Evolutionary conservation across 106 monocot genomes (phyloP), one percentile per base, ranked within the genome.

Genomic region (Narthecium ossifragum): DNA sequence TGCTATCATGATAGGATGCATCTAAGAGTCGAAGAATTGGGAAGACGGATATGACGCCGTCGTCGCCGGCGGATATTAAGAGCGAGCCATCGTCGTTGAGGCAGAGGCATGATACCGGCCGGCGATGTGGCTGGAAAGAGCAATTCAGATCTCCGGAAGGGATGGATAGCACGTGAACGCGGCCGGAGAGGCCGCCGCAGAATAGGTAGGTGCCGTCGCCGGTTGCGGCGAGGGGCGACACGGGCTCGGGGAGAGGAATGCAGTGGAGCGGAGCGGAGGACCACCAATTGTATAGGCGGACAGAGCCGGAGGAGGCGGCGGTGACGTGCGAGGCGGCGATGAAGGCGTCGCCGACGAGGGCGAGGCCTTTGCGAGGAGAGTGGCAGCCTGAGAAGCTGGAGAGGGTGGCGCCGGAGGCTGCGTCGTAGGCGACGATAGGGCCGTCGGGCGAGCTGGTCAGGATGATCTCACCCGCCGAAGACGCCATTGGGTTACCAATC

Each of bases 281-380:
- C 57, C 75, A 53, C 70, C 75, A 70, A 51, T 64, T 64, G 64
- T 58, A 64, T 40, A 76, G 64, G 4, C 32, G 40, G 59, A 70
- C 45, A 57, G 51, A 69, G 40, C 75, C 63, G 8, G 69, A 27
- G 51, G 57, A 33, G 3, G 63, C 33, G 43, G 30, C 10, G 11
- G 64, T 63, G 21, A 76, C 20, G 41, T 76, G 75, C 17, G 75
- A 69, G 1, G 69, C 69, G 5, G 59, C 64, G 5, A 76, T 70
- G 23, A 60, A 30, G 24, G 8, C 14, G 41, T 11, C 15, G 14
- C 57, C 36, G 18, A 41, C 51, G 26, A 75, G 33, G 40, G 75
- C 7, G 24, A 76, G 57, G 58, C 75, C 75, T 5, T 64, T 31
- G 21, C 75, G 69, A 20, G 75, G 63, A 15, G 67, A 57, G 25